A percentile compares a stretch with the other conserved stretches of the same genome.
These are phyloP conservation scores for Phytophthora cactorum DNA, from an alignment of 352 stramenopile species.

Conservation along the genomic window DNA sequence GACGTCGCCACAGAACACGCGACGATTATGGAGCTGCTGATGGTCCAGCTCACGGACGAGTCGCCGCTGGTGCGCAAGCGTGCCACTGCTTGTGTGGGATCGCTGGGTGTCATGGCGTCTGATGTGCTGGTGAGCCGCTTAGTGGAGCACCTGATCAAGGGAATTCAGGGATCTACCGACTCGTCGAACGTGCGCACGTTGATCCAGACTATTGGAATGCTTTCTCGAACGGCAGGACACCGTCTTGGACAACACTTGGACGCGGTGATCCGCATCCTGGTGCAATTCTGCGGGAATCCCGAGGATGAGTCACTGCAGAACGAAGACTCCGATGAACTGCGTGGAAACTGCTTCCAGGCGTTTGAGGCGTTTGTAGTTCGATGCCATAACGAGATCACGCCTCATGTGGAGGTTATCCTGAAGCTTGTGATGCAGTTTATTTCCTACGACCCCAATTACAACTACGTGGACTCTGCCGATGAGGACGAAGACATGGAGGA, in stretches of 20 bases:
- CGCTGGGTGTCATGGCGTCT: conserved; percentile 95
- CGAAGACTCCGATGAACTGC: conserved; percentile 94
- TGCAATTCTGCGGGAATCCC: conserved; percentile 93
- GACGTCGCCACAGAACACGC: conserved; percentile 89
- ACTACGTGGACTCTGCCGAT: conserved; percentile 95
- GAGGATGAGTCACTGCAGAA: conserved; percentile 94
- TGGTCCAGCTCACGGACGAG: conserved; percentile 83
- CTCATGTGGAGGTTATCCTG: conserved; percentile 94
- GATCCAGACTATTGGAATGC: conserved; percentile 97
- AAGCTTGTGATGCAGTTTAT: conserved; percentile 93
- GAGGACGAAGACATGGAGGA: conserved; percentile 89
- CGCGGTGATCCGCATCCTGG: conserved; percentile 96
- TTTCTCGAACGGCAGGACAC: conserved; percentile 96
- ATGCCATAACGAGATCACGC: conserved; percentile 96
- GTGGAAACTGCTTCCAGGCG: conserved; percentile 98
- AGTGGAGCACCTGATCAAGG: conserved; percentile 92
- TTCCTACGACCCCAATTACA: conserved; percentile 99
- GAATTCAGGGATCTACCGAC: conserved; percentile 85
- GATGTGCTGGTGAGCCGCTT: conserved; percentile 94
- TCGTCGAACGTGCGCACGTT: conserved; percentile 89
- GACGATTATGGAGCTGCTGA: conserved; percentile 88
- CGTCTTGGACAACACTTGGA: conserved; percentile 95
- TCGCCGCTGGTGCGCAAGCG: conserved; percentile 96
- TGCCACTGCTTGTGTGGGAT: conserved; percentile 94
- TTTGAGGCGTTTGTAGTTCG: conserved; percentile 97